Percentiles rank a stretch among this genome's conserved stretches.
phyloP scores from a whole-genome alignment of 1,284 basidiomycete species.

The Trichosporon faecale region DNA sequence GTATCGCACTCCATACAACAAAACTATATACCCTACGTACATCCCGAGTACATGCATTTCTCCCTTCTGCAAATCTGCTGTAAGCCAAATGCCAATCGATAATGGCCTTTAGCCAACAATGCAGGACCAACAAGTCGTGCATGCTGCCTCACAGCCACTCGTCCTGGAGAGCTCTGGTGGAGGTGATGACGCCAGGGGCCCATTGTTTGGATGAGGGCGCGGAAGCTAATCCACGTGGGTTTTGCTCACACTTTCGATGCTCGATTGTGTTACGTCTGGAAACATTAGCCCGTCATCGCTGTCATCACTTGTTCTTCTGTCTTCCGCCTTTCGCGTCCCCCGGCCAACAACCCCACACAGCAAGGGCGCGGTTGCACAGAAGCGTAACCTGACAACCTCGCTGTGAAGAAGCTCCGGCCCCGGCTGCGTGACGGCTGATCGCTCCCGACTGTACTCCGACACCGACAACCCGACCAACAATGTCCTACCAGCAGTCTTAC shows the following conservation, averaged over 20 bases:
- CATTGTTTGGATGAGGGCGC: constrained; percentile 4
- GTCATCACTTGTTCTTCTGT: neutral
- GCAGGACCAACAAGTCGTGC: neutral
- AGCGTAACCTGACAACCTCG: neutral
- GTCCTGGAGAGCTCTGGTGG: neutral
- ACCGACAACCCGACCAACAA: neutral
- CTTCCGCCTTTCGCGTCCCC: neutral
- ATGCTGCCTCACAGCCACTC: neutral
- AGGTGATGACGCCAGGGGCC: neutral
- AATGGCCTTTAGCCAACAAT: no score
- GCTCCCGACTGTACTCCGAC: neutral
- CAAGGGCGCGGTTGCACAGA: neutral
- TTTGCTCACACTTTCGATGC: constrained; percentile 7
- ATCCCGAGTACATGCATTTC: neutral
- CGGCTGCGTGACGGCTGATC: neutral
- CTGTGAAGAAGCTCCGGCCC: neutral
- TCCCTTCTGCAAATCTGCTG: neutral
- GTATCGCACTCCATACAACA: neutral
- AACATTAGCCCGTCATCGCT: constrained; percentile 9
- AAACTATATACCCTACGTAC: neutral
- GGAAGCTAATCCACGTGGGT: constrained; percentile 1
- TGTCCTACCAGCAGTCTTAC: constrained; percentile 12
- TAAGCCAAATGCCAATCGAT: no score
- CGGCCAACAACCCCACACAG: neutral
- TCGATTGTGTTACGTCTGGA: constrained; percentile 5